Base-by-base conservation (phyloP, 2,329 filamentous ascomycete species). In the Alternaria conjuncta region DNA sequence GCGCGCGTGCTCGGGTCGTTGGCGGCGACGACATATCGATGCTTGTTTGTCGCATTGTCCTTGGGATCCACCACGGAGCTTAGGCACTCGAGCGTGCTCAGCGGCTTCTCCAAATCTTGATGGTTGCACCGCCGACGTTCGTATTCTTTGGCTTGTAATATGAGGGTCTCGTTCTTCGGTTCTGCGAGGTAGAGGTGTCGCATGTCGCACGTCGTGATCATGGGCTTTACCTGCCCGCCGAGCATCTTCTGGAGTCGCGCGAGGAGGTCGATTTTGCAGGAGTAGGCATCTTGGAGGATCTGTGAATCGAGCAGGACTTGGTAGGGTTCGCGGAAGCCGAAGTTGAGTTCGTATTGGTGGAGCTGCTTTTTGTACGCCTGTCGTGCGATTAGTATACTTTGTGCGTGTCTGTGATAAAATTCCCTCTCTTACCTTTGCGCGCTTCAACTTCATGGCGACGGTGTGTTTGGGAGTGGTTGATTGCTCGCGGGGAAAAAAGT, bases 251-350 rank as follows among this genome's bases (percentile, higher is more conserved):
- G 88, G 28, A 97, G 83, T 21, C 90, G 88, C 41, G 87, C 86
- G 54, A 92, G 84, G n/a, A 97, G 84, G 66, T 97, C 76, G 91
- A 97, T 97, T 75, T 95, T 96, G 84, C 92, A 96, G 54, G 88
- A 88, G 69, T 91, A 88, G 21, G 94, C 90, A 78, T 96, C 93
- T 75, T 88, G 86, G 55, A 98, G 87, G 72, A 98, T 92, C 68
- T 94, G 89, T 63, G 93, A 92, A 77, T 97, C 94, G 65, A 97
- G 89, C 88, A 71, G 70, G 57, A 71, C 68, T 49, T 98, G 96
- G 82, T 97, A 98, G 11, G 96, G 94, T 82, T 96, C 92, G 71
- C 94, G 92, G 80, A 97, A 97, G 64, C 92, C 91, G 78, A 97
- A 97, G 64, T 89, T 90, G 79, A 95, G 87, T 77, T 90, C 89